Evolutionary conservation across 1,284 basidiomycete genomes (phyloP).

Genomic region (Butyriboletus appendiculatus): DNA sequence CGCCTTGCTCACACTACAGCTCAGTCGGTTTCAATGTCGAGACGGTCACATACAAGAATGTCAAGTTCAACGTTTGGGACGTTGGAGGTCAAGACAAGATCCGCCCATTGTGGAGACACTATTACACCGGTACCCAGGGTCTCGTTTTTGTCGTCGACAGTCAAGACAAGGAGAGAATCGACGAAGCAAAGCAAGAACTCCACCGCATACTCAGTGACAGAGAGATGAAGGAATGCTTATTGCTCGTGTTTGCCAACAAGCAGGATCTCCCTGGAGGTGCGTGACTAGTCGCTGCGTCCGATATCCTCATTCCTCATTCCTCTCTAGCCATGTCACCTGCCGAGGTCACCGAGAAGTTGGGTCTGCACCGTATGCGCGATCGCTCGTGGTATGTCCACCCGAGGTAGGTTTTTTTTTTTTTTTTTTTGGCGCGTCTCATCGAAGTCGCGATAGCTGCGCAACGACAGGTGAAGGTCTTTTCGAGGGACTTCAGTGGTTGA

Average conservation of each 20-base stretch:
- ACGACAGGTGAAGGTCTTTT: slow-evolving; percentile 95
- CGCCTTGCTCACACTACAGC: slow-evolving; percentile 11
- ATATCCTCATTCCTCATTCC: slow-evolving; percentile 4
- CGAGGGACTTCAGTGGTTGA: slow-evolving; percentile 95
- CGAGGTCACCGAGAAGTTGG: slow-evolving; percentile 97
- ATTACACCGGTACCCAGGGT: slow-evolving; percentile 98
- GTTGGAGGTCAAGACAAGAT: slow-evolving; percentile 99
- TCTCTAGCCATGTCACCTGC: slow-evolving; percentile 90
- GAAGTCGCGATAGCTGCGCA: slow-evolving; percentile 66
- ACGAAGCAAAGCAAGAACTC: slow-evolving; percentile 95
- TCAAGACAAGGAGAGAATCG: slow-evolving; percentile 92
- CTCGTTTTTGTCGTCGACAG: slow-evolving; percentile 96
- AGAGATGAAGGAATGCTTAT: slow-evolving; percentile 97
- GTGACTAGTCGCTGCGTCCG: slow-evolving; percentile 27
- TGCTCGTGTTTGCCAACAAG: slow-evolving; percentile 99
- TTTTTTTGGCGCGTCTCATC: slow-evolving; percentile 11
- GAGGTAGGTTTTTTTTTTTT: slow-evolving; percentile 59
- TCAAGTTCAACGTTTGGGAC: slow-evolving; percentile 99
- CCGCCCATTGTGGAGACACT: slow-evolving; percentile 97
- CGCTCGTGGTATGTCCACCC: slow-evolving; percentile 99
- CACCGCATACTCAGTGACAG: slow-evolving; percentile 96
- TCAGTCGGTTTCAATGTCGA: slow-evolving; percentile 98
- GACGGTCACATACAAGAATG: slow-evolving; percentile 99
- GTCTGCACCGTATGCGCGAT: slow-evolving; percentile 94
- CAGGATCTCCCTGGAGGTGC: slow-evolving; percentile 96